phyloP scores from a whole-genome alignment of 2,329 filamentous ascomycete genomes.

The Berkeleyomyces rouxiae region DNA sequence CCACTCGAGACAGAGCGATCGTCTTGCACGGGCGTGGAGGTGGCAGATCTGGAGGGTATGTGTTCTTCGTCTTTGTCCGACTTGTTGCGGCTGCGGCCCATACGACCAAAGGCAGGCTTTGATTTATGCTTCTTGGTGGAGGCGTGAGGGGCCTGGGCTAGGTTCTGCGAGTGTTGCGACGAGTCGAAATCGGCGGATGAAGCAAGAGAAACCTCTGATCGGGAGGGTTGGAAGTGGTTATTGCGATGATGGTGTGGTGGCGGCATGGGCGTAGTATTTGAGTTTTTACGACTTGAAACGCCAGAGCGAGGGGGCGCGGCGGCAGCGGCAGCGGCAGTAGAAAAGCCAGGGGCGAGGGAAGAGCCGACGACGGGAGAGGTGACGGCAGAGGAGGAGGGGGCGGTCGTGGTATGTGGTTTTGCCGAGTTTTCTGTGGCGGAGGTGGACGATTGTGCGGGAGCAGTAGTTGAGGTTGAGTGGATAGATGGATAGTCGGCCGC shows the following conservation, averaged over 20 bases:
- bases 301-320: conserved; percentile 14
- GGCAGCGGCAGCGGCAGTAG: neutral
- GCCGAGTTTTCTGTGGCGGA: neutral
- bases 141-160: neutral
- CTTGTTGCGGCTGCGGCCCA: conserved; percentile 35
- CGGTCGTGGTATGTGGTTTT: neutral
- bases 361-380: neutral
- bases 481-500: conserved; percentile 17
- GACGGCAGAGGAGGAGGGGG: neutral
- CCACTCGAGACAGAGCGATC: conserved; percentile 11
- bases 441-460: conserved; percentile 13
- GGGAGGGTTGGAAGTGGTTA: conserved; percentile 27
- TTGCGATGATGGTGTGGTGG: conserved; percentile 23
- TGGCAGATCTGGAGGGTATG: conserved; percentile 8
- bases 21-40: conserved; percentile 9
- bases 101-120: conserved; percentile 34
- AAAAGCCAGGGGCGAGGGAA: conserved; percentile 1
- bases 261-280: conserved; percentile 2
- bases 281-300: conserved; percentile 14
- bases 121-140: conserved; percentile 32
- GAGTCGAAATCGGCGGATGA: conserved; percentile 33
- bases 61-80: conserved; percentile 30
- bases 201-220: conserved; percentile 35
- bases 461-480: conserved; percentile 16
- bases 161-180: conserved; percentile 9